Evolutionary conservation across 306 rosid species (phyloP), one percentile per base, ranked within the genome.

Genomic region (Lupinus albus): DNA sequence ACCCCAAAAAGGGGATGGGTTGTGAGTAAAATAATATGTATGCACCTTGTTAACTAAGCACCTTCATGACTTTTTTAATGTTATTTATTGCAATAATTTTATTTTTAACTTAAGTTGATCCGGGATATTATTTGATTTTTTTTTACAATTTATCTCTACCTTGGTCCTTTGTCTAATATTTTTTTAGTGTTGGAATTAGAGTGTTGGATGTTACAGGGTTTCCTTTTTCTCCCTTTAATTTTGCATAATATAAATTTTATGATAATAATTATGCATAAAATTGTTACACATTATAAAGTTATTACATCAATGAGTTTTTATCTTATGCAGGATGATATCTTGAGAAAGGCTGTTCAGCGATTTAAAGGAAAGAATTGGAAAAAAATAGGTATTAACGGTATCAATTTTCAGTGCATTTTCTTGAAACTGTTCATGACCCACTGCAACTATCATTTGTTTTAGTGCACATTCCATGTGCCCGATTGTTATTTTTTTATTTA

Each of bases 281-380:
- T 8, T 8, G 16, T 61, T 6, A 9, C 20, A 14, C 51, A 33
- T 36, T 8, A 33, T 13, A 13, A 61, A n/a, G 68, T 52, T 33
- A 33, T 33, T 14, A 42, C 51, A 38, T 39, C 28, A 53, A 48
- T 41, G 65, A 15, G 42, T 56, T 79, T 57, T 49, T 66, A 67
- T 63, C 60, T 46, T 66, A 55, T 59, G 70, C 32, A 89, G 96
- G 96, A 89, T 77, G 89, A 89, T 46, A 80, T 79, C 53, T 73
- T 89, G 78, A 70, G 73, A 59, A 78, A 74, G 75, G 96, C 92
- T 7, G 96, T 89, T 65, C 85, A 86, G 75, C 86, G 81, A 51
- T 89, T 84, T 67, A 82, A 86, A 74, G 96, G 96, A 71, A 89
- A 89, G 81, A 86, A 82, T 20, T 89, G 96, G 96, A 89, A 86